Conservation (phyloP, 352 stramenopile species). For the Halophytophthora batemanensis region DNA sequence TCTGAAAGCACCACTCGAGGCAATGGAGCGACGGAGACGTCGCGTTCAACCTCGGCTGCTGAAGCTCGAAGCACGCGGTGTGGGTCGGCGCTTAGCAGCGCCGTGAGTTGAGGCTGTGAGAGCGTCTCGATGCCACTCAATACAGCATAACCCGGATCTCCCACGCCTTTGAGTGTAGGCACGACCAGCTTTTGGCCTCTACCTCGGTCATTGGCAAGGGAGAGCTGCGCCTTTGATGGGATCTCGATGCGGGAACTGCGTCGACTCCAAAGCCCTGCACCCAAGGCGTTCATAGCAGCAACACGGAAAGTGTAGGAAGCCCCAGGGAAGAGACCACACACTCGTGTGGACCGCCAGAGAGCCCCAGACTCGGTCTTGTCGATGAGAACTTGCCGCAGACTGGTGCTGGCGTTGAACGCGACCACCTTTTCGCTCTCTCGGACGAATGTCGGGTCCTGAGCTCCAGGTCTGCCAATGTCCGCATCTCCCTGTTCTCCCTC, state of each 20-base stretch:
- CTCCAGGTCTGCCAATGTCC: slow-evolving; percentile 18
- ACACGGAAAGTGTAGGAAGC: slow-evolving; percentile 51
- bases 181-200: slow-evolving; percentile 12
- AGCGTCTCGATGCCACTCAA: slow-evolving; percentile 25
- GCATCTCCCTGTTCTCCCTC: slow-evolving; percentile 14
- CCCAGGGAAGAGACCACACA: slow-evolving; percentile 52
- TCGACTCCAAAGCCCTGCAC: slow-evolving; percentile 47
- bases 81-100: slow-evolving; percentile 19
- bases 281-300: slow-evolving; percentile 63
- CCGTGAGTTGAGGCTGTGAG: slow-evolving; percentile 24
- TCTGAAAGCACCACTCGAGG: slow-evolving; percentile 60
- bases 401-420: slow-evolving; percentile 16
- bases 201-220: slow-evolving; percentile 2
- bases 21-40: slow-evolving; percentile 1
- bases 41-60: slow-evolving; percentile 15
- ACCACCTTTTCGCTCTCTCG: slow-evolving; percentile 29
- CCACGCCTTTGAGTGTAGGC: slow-evolving; percentile 43
- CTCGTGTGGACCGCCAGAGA: slow-evolving; percentile 25
- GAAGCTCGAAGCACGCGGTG: slow-evolving; percentile 22
- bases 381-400: slow-evolving; percentile 8
- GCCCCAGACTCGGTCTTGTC: slow-evolving; percentile 16
- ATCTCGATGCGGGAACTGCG: slow-evolving; percentile 29
- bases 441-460: slow-evolving; percentile 12
- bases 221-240: neutral
- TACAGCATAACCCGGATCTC: slow-evolving; percentile 39